phyloP scores from a whole-genome alignment of 495 filamentous ascomycete species.

The Lasiosphaeris hirsuta region DNA sequence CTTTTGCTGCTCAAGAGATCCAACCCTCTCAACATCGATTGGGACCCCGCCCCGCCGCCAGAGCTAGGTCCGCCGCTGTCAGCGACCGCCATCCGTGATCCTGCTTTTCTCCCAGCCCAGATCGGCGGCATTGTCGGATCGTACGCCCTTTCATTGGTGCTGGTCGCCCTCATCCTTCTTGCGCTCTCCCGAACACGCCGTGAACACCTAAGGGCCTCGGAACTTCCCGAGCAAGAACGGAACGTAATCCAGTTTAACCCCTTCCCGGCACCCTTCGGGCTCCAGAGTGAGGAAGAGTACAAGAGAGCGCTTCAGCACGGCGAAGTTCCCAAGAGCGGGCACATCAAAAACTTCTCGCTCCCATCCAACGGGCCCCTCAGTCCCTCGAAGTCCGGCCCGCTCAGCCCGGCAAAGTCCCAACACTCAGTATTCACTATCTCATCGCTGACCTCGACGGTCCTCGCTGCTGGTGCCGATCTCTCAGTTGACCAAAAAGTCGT shows the following conservation, averaged over 20 bases:
- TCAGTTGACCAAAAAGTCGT: slow-evolving; percentile 72
- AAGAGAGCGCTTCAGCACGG: slow-evolving; percentile 18
- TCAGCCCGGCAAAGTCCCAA: slow-evolving; percentile 45
- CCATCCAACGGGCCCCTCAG: slow-evolving; percentile 21
- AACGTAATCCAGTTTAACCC: slow-evolving; percentile 22
- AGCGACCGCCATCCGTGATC: slow-evolving; percentile 53
- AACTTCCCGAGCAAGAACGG: slow-evolving; percentile 20
- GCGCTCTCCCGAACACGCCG: slow-evolving; percentile 41
- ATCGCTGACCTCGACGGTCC: slow-evolving; percentile 44
- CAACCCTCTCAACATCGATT: slow-evolving; percentile 50
- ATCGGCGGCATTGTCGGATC: slow-evolving; percentile 76
- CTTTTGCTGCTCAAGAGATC: slow-evolving; percentile 32
- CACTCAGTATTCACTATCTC: slow-evolving; percentile 50
- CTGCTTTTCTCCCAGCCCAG: slow-evolving; percentile 63
- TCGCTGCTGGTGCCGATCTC: slow-evolving; percentile 37
- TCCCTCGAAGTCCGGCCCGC: slow-evolving; percentile 31
- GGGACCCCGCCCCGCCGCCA: slow-evolving; percentile 54
- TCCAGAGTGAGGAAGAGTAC: slow-evolving; percentile 36
- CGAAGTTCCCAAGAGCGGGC: slow-evolving; percentile 14
- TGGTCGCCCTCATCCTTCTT: slow-evolving; percentile 65
- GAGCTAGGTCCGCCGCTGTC: slow-evolving; percentile 57
- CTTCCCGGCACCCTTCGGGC: slow-evolving; percentile 30
- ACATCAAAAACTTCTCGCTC: slow-evolving; percentile 48
- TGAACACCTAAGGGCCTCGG: slow-evolving; percentile 35
- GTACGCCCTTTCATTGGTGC: slow-evolving; percentile 69